Evolutionary conservation across 306 rosid genomes (phyloP).

Genomic region (Cucurbita moschata): DNA sequence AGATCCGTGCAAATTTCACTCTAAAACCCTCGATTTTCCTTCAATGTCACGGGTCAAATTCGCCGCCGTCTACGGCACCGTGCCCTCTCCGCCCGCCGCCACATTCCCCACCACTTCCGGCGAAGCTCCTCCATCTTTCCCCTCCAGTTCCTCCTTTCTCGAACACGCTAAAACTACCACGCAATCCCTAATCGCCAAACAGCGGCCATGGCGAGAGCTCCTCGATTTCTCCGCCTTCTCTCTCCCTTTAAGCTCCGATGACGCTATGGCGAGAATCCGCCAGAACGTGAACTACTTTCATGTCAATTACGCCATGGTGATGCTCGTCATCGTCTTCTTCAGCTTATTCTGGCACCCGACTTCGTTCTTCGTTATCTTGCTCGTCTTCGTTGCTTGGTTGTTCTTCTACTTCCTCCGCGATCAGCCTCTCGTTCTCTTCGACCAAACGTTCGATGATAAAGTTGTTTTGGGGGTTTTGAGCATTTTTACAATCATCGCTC

Average conservation of each 20-base stretch:
- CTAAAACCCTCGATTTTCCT: background rate
- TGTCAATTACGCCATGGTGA: constrained; percentile 27
- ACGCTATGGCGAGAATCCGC: constrained; percentile 22
- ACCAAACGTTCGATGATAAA: constrained; percentile 18
- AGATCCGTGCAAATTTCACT: background rate
- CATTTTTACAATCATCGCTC: constrained; percentile 22
- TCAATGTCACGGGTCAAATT: constrained; percentile 1
- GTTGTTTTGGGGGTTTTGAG: constrained; percentile 17
- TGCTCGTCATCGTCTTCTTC: constrained; percentile 31
- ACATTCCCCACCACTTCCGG: constrained; percentile 1
- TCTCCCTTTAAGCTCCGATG: constrained; percentile 17
- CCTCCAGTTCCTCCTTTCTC: constrained; percentile 15
- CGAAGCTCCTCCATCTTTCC: background rate
- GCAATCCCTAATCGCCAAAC: constrained; percentile 18
- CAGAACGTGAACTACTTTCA: constrained; percentile 30
- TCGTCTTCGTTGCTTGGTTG: constrained; percentile 26
- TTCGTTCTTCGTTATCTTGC: constrained; percentile 32
- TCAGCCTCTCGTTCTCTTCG: constrained; percentile 17
- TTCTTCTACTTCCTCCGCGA: constrained; percentile 29
- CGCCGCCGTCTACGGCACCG: constrained; percentile 17
- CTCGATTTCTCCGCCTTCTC: constrained; percentile 20
- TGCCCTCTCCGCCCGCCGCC: background rate
- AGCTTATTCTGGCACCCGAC: constrained; percentile 44
- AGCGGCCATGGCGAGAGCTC: constrained; percentile 38
- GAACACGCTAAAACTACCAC: constrained; percentile 16